Evolutionary conservation across 495 filamentous ascomycete species (phyloP).

Genomic region (Penicillium pulvis): DNA sequence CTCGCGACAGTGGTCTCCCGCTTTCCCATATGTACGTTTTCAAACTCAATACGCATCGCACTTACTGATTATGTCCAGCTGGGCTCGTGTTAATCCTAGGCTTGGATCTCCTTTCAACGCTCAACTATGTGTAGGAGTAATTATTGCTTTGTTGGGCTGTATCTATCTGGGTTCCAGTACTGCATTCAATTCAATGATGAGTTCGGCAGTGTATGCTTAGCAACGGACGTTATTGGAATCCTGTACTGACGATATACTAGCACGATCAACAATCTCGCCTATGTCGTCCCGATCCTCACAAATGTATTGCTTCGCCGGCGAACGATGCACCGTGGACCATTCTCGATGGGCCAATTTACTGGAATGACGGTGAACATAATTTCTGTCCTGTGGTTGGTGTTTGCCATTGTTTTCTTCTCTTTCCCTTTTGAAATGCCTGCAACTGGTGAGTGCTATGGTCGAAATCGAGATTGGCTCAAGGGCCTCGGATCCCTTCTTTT

Average conservation of each 20-base stretch:
- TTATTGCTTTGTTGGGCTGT: conserved; percentile 65
- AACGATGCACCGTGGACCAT: conserved; percentile 40
- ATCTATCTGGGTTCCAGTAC: conserved; percentile 70
- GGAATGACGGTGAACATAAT: conserved; percentile 42
- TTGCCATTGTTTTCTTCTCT: conserved; percentile 67
- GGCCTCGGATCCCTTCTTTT: conserved; percentile 1
- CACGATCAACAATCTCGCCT: conserved; percentile 42
- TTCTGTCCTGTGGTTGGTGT: conserved; percentile 36
- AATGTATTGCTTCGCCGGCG: conserved; percentile 35
- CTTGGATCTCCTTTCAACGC: conserved; percentile 54
- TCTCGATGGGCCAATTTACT: conserved; percentile 25
- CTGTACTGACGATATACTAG: conserved; percentile 21
- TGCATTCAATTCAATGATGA: conserved; percentile 69
- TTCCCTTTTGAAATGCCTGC: conserved; percentile 65
- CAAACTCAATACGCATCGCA: not conserved
- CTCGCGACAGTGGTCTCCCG: conserved; percentile 61
- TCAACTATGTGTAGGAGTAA: conserved; percentile 58
- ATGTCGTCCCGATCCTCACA: conserved; percentile 37
- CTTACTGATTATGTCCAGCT: conserved; percentile 18
- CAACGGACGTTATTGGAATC: not conserved
- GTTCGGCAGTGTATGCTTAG: conserved; percentile 50
- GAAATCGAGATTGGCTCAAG: not conserved
- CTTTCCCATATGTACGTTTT: conserved; percentile 32
- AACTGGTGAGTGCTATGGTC: conserved; percentile 21
- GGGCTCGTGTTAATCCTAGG: conserved; percentile 29